phyloP scores from a whole-genome alignment of 2,329 filamentous ascomycete genomes.

The Penicillium nordicum region DNA sequence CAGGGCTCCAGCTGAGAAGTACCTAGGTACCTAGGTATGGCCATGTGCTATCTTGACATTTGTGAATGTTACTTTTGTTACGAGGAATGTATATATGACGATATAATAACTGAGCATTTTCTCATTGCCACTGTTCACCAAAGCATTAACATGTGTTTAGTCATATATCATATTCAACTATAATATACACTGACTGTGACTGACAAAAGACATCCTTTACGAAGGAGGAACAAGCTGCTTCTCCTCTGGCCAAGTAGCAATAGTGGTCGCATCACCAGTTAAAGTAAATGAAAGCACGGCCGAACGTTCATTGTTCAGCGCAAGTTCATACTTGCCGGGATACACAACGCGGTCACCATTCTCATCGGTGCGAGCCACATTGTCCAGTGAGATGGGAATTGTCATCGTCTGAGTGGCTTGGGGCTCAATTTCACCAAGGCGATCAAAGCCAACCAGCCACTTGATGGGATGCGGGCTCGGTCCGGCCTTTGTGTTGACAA shows the following conservation, averaged over 20 bases:
- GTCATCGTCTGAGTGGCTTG: constrained; percentile 25
- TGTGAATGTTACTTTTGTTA: neutral
- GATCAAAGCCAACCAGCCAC: constrained; percentile 41
- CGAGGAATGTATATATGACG: constrained; percentile 12
- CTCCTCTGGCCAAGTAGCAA: constrained; percentile 37
- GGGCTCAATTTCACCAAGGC: constrained; percentile 27
- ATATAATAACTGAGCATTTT: neutral
- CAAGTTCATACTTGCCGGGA: constrained; percentile 42
- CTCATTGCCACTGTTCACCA: neutral
- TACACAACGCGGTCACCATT: constrained; percentile 41
- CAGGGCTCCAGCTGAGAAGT: too few relatives aligned
- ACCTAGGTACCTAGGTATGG: too few relatives aligned
- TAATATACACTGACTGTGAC: neutral
- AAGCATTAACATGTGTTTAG: neutral
- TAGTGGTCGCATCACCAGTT: constrained; percentile 30
- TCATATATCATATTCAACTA: neutral
- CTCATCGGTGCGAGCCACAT: constrained; percentile 37
- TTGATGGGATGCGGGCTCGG: constrained; percentile 44
- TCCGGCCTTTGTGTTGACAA: constrained; percentile 39
- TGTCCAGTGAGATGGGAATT: constrained; percentile 39
- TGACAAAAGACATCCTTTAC: neutral
- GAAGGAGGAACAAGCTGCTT: constrained; percentile 21
- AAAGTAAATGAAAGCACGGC: constrained; percentile 33
- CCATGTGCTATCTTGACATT: constrained; percentile 24
- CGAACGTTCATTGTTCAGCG: constrained; percentile 41